Evolutionary conservation across 1,284 basidiomycete species (phyloP).

Genomic region (Agroathelia rolfsii): DNA sequence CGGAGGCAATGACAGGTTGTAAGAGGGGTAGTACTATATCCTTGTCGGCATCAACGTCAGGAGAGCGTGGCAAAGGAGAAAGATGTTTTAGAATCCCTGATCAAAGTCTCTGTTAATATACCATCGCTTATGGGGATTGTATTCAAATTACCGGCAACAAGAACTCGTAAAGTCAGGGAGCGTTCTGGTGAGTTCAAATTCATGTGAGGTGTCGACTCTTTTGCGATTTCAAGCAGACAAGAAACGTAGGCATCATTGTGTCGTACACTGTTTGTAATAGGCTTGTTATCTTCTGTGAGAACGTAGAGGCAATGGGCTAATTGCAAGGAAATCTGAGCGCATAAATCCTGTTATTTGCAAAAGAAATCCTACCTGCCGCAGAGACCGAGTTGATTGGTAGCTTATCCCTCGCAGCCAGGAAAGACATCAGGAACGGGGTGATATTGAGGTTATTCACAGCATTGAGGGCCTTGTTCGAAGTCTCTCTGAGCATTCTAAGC

Average conservation of each 20-base stretch:
- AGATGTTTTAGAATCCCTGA: constrained; percentile 74
- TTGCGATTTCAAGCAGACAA: constrained; percentile 66
- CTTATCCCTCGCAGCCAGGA: constrained; percentile 58
- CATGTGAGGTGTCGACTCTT: constrained; percentile 33
- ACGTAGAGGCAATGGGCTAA: constrained; percentile 86
- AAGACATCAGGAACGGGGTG: constrained; percentile 76
- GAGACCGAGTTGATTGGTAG: constrained; percentile 63
- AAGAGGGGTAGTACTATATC: constrained; percentile 69
- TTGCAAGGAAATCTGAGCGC: no score
- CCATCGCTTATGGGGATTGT: constrained; percentile 4
- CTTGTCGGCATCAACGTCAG: constrained; percentile 60
- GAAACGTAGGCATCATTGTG: constrained; percentile 53
- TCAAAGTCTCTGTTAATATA: neutral
- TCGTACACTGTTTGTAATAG: constrained; percentile 54
- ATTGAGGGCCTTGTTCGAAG: constrained; percentile 82
- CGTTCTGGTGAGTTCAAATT: no score
- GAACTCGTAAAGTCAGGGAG: constrained; percentile 48
- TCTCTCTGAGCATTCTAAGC: constrained; percentile 55
- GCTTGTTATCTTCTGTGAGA: constrained; percentile 78
- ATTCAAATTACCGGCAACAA: constrained; percentile 51
- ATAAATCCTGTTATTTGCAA: constrained; percentile 6
- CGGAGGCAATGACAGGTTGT: constrained; percentile 53
- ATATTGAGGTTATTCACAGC: constrained; percentile 75
- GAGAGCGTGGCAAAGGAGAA: constrained; percentile 58
- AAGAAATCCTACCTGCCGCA: constrained; percentile 66